A percentile compares a stretch with the other conserved stretches of the same genome.
Conservation (phyloP, 1,139 yeast species). For the Geotrichum carabidarum region DNA sequence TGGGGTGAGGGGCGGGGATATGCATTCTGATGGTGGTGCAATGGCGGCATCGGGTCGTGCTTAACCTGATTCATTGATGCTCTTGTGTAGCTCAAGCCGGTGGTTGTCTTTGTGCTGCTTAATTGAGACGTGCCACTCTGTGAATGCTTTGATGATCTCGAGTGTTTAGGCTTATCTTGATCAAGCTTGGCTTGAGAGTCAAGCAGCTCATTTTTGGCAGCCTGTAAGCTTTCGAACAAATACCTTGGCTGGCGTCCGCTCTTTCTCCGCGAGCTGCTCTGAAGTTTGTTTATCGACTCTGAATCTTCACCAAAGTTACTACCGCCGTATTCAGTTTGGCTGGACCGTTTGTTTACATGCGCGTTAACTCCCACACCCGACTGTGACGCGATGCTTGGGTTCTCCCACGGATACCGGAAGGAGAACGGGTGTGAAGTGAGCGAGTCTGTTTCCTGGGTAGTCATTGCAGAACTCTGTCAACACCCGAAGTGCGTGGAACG, state of each 20-base stretch:
- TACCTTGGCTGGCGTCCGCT: neutral
- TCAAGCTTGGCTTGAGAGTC: neutral
- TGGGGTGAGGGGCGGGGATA: too few relatives aligned
- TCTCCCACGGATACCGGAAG: neutral
- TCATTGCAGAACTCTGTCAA: too few relatives aligned
- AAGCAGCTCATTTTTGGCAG: conserved; percentile 1
- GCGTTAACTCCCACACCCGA: neutral
- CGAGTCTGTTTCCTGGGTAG: neutral
- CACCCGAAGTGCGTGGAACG: too few relatives aligned
- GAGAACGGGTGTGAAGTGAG: neutral
- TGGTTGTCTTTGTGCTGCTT: too few relatives aligned
- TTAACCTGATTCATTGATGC: too few relatives aligned
- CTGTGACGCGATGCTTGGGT: neutral
- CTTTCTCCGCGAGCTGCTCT: neutral
- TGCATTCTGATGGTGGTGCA: too few relatives aligned
- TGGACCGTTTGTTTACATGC: neutral
- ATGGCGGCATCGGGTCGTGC: too few relatives aligned
- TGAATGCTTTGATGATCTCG: too few relatives aligned
- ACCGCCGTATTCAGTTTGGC: neutral
- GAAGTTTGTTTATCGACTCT: neutral
- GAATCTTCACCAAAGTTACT: neutral
- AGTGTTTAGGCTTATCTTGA: neutral
- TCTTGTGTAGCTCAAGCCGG: too few relatives aligned
- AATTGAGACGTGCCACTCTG: too few relatives aligned
- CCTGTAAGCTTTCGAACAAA: neutral